Base-by-base conservation (phyloP, 345 rosid species). In the Salix koriyanagi region DNA sequence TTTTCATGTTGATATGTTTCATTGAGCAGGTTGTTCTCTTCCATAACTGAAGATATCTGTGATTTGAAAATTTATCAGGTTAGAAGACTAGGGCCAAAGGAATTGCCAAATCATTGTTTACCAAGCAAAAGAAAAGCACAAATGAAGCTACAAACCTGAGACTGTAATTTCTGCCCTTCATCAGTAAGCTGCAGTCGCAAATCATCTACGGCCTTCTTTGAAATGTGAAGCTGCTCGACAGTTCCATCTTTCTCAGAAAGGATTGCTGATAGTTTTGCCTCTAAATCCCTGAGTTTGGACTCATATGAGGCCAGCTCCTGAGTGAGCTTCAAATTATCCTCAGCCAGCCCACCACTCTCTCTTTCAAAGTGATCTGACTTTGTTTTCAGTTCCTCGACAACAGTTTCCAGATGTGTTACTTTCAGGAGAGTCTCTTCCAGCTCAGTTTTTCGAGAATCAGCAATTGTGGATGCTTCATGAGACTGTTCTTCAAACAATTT, bases 291-390 rank as follows among this genome's bases (percentile, higher is more conserved):
- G 79, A 86, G 81, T 85, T 90, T 87, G 58, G 91, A 82, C 80
- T 90, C 93, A 69, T 88, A 79, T 25, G 65, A 78, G 25, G 97
- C 94, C 68, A 94, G 82, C 79, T 94, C 94, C 83, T 89, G 83
- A 68, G 89, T 86, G 74, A 94, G 88, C 84, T 87, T 90, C 84
- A 94, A 76, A 85, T 96, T 96, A 73, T 88, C 87, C 85, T 85
- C 93, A 2, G 97, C 96, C 74, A 96, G 81, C 37, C 83, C 97
- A 71, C 84, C 92, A 48, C 86, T 91, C 81, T 90, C 97, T 79
- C 85, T 91, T 75, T 92, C 93, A 50, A 87, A 90, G 76, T 82
- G 86, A 28, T 79, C 81, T 36, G 91, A 90, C 82, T 85, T 91
- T 67, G 77, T 80, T 64, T 84, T 82, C 60, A 90, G 85, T 83